Evolutionary conservation across 2,329 filamentous ascomycete species (phyloP), one percentile per base, ranked within the genome.

Genomic region (Phaeoacremonium minimum): DNA sequence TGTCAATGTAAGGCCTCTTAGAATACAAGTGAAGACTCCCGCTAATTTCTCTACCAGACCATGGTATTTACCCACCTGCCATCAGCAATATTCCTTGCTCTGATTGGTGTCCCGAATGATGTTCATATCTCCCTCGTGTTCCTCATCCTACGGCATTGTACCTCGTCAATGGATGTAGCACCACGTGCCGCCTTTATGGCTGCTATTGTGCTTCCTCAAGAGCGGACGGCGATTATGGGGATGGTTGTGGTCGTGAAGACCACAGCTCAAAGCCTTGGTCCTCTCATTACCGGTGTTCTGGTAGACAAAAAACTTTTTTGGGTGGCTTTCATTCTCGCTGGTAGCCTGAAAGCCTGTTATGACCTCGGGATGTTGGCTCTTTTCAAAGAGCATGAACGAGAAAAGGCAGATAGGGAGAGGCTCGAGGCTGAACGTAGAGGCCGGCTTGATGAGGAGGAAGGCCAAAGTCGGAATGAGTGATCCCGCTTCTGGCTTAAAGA

Each of bases 11-110:
- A 65, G 78, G 32, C 71, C 74, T 13, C 64, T 71, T n/a, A n/a
- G n/a, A 28, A 64, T 11, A 78, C 20, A 66, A 66, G 33, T 17
- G 42, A 56, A 55, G 13, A 35, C 17, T 53, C 29, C 54, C 57
- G 3, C 52, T 51, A 7, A 57, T 32, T 32, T 49, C 47, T 5
- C 46, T 46, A 48, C 46, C 50, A 79, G 66, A 86, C 83, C 2
- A 87, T 87, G 83, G 81, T 85, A 7, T 84, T 85, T 50, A 86
- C 83, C 0, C 83, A 87, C 47, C 64, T 87, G 1, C 84, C 84
- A 0, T 85, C 81, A 0, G 68, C 83, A 7, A 58, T 87, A 17
- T 81, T 80, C 45, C 69, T 87, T 2, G 64, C 75, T 12, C 57
- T 87, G 15, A 76, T 87, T 15, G 75, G 79, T 0, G 48, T 81